Evolutionary conservation across 2,329 filamentous ascomycete species (phyloP), one percentile per base, ranked within the genome.

Genomic region (Cladosporium halotolerans): DNA sequence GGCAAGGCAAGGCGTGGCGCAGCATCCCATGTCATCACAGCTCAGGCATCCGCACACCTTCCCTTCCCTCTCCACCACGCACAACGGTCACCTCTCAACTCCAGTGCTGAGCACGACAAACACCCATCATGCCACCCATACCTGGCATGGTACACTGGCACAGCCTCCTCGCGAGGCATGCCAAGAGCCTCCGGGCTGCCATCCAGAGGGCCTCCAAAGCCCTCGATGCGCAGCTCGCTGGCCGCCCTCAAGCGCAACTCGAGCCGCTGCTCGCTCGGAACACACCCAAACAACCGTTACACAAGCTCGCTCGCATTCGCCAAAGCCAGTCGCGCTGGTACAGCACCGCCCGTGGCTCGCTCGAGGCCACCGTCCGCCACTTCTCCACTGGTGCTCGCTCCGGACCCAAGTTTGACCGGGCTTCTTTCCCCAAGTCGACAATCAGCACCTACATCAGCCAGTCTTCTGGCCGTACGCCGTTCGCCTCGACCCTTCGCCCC

Each of bases 401-500:
- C 13, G 68, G 70, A 31, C 62, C 68, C 52, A 77, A 73, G 59
- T 75, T 74, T 39, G 75, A 79, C 46, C 75, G 76, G 44, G 68
- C 78, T 23, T 72, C 76, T 1, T 79, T 80, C 47, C 79, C 79
- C 33, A 76, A 75, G 53, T 84, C 83, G 23, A 74, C 75, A 4
- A 76, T 83, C 52, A 76, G 76, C 19, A 70, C 74, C 14, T 77
- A 78, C 16, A 73, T 86, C 53, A 78, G 76, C 32, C 80, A 83
- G 57, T 79, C 87, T 55, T 83, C 88, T 13, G 83, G 84, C 28
- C 83, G 88, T 47, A 84, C 90, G 31, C 92, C 92, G 0, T 97
- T 97, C 69, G 87, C 90, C 3, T 89, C 84, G 47, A 86, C 91
- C 1, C 81, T 99, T 34, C 86, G 93, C 34, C 93, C 93, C 2